A percentile compares a stretch with the other conserved stretches of the same genome.
phyloP scores from a whole-genome alignment of 441 rosid genomes.

The Adansonia gregorii region DNA sequence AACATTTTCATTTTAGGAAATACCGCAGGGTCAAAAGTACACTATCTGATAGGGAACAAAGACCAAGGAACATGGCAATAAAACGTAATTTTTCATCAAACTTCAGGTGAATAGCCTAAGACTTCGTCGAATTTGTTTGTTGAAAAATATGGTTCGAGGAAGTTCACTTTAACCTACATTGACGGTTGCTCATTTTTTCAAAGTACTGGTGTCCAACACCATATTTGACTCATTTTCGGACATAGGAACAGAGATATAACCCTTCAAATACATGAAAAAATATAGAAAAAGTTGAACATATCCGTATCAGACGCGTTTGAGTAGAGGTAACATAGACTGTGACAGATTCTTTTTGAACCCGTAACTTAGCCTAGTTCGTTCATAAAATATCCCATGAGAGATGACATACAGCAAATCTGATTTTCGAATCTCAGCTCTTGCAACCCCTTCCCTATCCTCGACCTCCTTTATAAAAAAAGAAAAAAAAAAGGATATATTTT shows the following conservation, averaged over 20 bases:
- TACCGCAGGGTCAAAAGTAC: not conserved
- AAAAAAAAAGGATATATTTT: not conserved
- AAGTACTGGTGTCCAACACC: too few relatives aligned
- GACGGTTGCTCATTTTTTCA: too few relatives aligned
- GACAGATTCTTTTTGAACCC: not conserved
- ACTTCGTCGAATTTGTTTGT: not conserved
- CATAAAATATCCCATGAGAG: not conserved
- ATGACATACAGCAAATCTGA: not conserved
- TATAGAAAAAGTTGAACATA: too few relatives aligned
- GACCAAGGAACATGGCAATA: slow-evolving; percentile 1
- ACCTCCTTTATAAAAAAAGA: not conserved
- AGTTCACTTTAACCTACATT: not conserved
- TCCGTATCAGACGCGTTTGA: too few relatives aligned
- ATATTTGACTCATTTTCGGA: too few relatives aligned
- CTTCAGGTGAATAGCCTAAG: not conserved
- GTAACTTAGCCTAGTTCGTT: not conserved
- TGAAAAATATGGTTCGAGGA: not conserved
- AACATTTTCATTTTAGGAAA: not conserved
- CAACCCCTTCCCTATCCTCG: not conserved
- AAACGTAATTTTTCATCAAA: slow-evolving; percentile 20
- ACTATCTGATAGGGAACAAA: not conserved
- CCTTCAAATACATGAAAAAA: too few relatives aligned
- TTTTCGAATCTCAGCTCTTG: not conserved
- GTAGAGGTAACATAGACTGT: too few relatives aligned
- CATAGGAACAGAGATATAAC: too few relatives aligned